Percentiles rank a stretch among this genome's conserved stretches.
phyloP scores from a whole-genome alignment of 108 stramenopile species.

The Nitzschia sp. region DNA sequence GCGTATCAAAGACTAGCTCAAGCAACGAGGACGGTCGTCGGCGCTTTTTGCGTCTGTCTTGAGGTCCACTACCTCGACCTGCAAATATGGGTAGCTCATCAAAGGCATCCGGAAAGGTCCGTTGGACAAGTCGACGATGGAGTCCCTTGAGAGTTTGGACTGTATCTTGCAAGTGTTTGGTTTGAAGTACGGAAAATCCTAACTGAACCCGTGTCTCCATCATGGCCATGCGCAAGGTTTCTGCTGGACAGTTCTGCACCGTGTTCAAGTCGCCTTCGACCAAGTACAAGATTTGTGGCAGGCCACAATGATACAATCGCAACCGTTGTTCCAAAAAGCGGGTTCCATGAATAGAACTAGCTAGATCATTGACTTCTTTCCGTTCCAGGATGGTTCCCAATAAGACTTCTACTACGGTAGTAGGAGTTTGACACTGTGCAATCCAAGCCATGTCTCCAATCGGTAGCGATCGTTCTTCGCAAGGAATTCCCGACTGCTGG shows the following conservation, averaged over 20 bases:
- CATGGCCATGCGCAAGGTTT: slow-evolving; percentile 52
- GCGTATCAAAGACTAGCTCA: slow-evolving; percentile 55
- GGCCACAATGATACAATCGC: slow-evolving; percentile 52
- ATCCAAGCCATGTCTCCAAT: slow-evolving; percentile 78
- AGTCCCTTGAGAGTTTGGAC: slow-evolving; percentile 49
- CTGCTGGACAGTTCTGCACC: slow-evolving; percentile 33
- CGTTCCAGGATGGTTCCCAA: slow-evolving; percentile 68
- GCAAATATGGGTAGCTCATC: slow-evolving; percentile 28
- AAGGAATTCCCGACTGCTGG: slow-evolving; percentile 46
- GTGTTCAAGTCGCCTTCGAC: slow-evolving; percentile 47
- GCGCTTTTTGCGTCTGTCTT: slow-evolving; percentile 2
- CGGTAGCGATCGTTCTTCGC: slow-evolving; percentile 51
- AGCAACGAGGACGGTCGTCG: slow-evolving; percentile 32
- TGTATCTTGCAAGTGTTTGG: slow-evolving; percentile 48
- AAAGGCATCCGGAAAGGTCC: slow-evolving; percentile 56
- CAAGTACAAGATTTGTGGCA: slow-evolving; percentile 57
- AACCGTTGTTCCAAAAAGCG: slow-evolving; percentile 63
- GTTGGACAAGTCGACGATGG: slow-evolving; percentile 58
- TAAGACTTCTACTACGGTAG: slow-evolving; percentile 40
- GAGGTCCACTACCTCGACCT: neutral
- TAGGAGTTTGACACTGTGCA: slow-evolving; percentile 24
- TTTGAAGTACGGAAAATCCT: slow-evolving; percentile 53
- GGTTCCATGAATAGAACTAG: slow-evolving; percentile 42
- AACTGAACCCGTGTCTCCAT: slow-evolving; percentile 53
- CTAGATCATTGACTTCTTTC: slow-evolving; percentile 51